Base-by-base conservation (phyloP, 2,329 filamentous ascomycete genomes). In the Diaporthe caulivora region DNA sequence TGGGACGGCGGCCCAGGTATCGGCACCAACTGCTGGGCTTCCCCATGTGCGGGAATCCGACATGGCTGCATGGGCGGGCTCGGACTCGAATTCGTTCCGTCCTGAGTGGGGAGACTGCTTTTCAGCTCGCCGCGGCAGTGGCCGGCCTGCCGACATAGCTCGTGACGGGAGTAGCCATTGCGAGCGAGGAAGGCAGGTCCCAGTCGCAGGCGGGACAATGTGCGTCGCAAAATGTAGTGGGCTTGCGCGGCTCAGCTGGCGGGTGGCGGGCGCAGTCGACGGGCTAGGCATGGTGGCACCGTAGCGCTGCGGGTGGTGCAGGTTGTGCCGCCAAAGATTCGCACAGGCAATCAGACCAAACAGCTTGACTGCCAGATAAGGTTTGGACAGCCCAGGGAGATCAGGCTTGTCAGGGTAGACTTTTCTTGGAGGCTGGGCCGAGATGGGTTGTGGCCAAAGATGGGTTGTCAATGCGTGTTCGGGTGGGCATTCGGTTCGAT, bases 191-290 rank as follows among this genome's bases (percentile, higher is more conserved):
- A 2, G 37, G 7, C 37, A 26, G 24, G 29, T 15, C n/a, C 37
- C 34, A 34, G 34, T 34, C 24, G 40, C 67, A 24, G 67, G 21
- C 54, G 67, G 53, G 53, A 60, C 67, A 58, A 34, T 40, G n/a
- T 55, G 54, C 47, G 68, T 70, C 42, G 68, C 54, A 70, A 51
- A 47, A 67, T 37, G 11, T 40, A 21, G 17, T 47, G 62, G 44
- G 62, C 62, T 65, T 65, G 60, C 44, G 60, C 60, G 60, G 60
- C 60, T 58, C 67, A 58, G 67, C 51, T 58, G 54, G 67, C 67
- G 26, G 29, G 31, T 24, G 40, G 29, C 40, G 53, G 40, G 67
- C 67, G 53, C 53, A 58, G 29, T 49, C 17, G 40, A 70, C 26
- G 24, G 44, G 67, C 53, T 37, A 58, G 67, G 34, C 6, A 34